Conservation (phyloP, 2,329 filamentous ascomycete genomes). For the Diaporthe capsici region DNA sequence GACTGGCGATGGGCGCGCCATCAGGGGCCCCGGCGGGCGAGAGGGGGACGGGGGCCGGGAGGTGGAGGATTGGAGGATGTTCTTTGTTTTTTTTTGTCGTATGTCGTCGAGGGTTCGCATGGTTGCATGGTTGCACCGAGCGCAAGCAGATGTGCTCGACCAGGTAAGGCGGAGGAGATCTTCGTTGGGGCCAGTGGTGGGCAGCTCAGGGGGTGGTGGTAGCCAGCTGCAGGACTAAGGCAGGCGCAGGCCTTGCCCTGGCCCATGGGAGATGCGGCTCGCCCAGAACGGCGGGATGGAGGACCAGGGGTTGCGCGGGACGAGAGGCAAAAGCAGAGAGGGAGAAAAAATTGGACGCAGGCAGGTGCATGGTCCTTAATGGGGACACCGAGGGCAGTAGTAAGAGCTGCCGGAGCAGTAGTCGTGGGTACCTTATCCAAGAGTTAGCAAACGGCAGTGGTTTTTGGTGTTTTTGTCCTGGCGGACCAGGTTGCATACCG, state of each 20-base stretch:
- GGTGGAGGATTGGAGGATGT: constrained; percentile 8
- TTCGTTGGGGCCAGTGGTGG: constrained; percentile 16
- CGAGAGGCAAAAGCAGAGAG: neutral
- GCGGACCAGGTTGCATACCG: constrained; percentile 46
- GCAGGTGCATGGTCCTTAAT: constrained; percentile 47
- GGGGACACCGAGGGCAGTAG: constrained; percentile 60
- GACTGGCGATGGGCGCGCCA: constrained; percentile 10
- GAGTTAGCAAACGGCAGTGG: neutral
- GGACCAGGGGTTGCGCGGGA: constrained; percentile 14
- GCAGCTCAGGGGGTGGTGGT: constrained; percentile 31
- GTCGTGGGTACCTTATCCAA: constrained; percentile 57
- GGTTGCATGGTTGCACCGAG: constrained; percentile 24
- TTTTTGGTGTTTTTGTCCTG: neutral
- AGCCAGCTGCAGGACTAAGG: constrained; percentile 38
- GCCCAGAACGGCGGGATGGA: constrained; percentile 46
- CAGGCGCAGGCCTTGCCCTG: constrained; percentile 19
- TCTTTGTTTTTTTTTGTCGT: neutral
- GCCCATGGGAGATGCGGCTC: constrained; percentile 43
- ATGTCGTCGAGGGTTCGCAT: neutral
- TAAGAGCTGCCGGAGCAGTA: constrained; percentile 58
- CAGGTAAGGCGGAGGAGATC: constrained; percentile 33
- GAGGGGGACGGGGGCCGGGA: neutral
- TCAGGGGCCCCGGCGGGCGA: constrained; percentile 17
- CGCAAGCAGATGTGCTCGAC: constrained; percentile 17
- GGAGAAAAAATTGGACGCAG: neutral